Percentiles rank a stretch among this genome's conserved stretches.
These are phyloP conservation scores for Diplosphaera chodatii DNA, from an alignment of 139 green algal species.

Conservation along the genomic window DNA sequence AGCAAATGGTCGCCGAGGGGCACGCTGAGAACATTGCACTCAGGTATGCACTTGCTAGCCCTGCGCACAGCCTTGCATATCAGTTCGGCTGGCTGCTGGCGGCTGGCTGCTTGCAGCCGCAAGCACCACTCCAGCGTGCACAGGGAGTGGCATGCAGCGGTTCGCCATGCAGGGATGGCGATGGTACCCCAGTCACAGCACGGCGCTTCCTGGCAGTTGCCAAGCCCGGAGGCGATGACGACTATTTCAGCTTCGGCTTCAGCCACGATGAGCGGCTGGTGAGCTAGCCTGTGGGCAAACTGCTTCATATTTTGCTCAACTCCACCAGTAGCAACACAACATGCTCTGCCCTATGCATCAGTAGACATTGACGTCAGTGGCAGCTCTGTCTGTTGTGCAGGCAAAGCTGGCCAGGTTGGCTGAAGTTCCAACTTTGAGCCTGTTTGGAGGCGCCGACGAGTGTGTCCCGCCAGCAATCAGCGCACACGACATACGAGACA, in stretches of 20 bases:
- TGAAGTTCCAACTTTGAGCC: slow-evolving; percentile 32
- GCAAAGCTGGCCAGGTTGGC: slow-evolving; percentile 4
- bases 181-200: slow-evolving; percentile 11
- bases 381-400: too few species aligned
- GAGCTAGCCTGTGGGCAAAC: too few species aligned
- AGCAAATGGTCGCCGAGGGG: slow-evolving; percentile 31
- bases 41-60: too few species aligned
- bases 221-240: slow-evolving; percentile 45
- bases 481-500: neutral
- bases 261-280: slow-evolving; percentile 28
- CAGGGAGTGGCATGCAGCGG: too few species aligned
- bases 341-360: too few species aligned
- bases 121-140: too few species aligned
- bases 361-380: too few species aligned
- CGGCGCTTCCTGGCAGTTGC: slow-evolving; percentile 2
- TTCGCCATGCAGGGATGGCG: slow-evolving; percentile 16
- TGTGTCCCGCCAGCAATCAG: slow-evolving; percentile 26
- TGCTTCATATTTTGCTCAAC: too few species aligned
- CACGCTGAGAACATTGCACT: slow-evolving; percentile 41
- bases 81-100: too few species aligned
- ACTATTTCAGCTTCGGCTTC: slow-evolving; percentile 54
- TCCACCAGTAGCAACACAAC: too few species aligned
- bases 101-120: too few species aligned
- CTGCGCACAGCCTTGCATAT: too few species aligned
- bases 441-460: slow-evolving; percentile 47